A percentile compares a stretch with the other conserved stretches of the same genome.
These are phyloP conservation scores for Cercophora scortea DNA, from an alignment of 495 filamentous ascomycete genomes.

Conservation along the genomic window DNA sequence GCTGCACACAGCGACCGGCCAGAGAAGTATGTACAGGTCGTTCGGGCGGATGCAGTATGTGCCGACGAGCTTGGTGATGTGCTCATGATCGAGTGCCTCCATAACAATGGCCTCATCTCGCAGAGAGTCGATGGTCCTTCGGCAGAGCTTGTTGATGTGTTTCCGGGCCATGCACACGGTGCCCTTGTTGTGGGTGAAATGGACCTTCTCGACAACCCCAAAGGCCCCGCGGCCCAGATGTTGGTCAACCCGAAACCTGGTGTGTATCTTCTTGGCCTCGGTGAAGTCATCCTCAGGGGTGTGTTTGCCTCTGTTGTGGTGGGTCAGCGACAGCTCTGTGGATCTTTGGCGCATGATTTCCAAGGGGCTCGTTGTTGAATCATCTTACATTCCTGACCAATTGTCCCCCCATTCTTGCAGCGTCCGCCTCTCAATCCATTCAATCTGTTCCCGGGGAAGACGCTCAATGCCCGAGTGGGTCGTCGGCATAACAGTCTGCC, in stretches of 20 bases:
- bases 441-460: slow-evolving; percentile 16
- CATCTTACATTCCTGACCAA: slow-evolving; percentile 30
- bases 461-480: slow-evolving; percentile 21
- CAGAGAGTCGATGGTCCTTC: slow-evolving; percentile 18
- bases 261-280: slow-evolving; percentile 24
- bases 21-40: slow-evolving; percentile 31
- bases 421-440: slow-evolving; percentile 22
- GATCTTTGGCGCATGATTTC: too few species aligned
- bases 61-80: slow-evolving; percentile 35
- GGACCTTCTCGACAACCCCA: slow-evolving; percentile 30
- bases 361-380: too few species aligned
- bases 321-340: slow-evolving; percentile 2
- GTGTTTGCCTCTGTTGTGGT: slow-evolving; percentile 21
- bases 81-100: slow-evolving; percentile 34
- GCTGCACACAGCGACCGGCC: slow-evolving; percentile 36
- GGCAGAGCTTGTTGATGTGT: slow-evolving; percentile 16
- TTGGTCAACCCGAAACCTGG: slow-evolving; percentile 18
- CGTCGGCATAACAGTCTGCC: slow-evolving; percentile 25
- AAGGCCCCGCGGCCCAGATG: slow-evolving; percentile 23
- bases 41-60: slow-evolving; percentile 26
- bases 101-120: slow-evolving; percentile 35
- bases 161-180: slow-evolving; percentile 28
- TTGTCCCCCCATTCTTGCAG: slow-evolving; percentile 25
- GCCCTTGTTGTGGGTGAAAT: slow-evolving; percentile 18
- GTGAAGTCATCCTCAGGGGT: slow-evolving; percentile 17